Evolutionary conservation across 1,284 basidiomycete genomes (phyloP), one percentile per base, ranked within the genome.

Genomic region (Melampsora larici-populina): DNA sequence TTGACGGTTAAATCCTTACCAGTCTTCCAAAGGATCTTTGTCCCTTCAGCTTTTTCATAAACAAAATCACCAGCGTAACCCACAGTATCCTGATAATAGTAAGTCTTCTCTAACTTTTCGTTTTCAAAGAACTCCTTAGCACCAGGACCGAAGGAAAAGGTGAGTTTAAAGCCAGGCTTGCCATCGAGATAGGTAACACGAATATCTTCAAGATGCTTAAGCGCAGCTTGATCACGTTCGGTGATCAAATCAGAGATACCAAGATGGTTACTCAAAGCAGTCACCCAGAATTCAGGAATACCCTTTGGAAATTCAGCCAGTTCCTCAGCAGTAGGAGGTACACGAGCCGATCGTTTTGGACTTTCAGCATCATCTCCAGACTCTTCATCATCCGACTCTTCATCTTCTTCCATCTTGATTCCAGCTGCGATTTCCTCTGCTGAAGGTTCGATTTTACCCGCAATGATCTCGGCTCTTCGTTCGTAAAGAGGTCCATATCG

Each of bases 51-150:
- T 36, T 70, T 78, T 26, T 78, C 75, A 68, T 78, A 78, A 51
- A 78, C 68, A 70, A 78, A 78, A 62, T 78, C 75, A 26, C 75
- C 75, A 29, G 55, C 67, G 46, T 78, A 78, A 29, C 75, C 75
- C 29, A 78, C 75, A 64, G 64, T 67, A 29, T 78, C 75, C 43
- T 78, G 75, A 29, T 78, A 78, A 60, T 78, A 78, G n/a, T 78
- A 78, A 24, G 75, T 78, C 26, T 78, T 78, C 64, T 78, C 75
- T 24, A 78, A 66, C n/a, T 29, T 33, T n/a, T 33, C 62, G 11
- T 78, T 78, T 60, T 70, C 67, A 58, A 78, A 78, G 36, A 78
- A 78, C 49, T 78, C 75, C 36, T 78, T 78, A 60, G 68, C 75
- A 18, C 62, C 75, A 62, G 36, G 24, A 65, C 68, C 68, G 62